Evolutionary conservation across 2,329 filamentous ascomycete genomes (phyloP), one percentile per base, ranked within the genome.

Genomic region (Nectriaceae sp.): DNA sequence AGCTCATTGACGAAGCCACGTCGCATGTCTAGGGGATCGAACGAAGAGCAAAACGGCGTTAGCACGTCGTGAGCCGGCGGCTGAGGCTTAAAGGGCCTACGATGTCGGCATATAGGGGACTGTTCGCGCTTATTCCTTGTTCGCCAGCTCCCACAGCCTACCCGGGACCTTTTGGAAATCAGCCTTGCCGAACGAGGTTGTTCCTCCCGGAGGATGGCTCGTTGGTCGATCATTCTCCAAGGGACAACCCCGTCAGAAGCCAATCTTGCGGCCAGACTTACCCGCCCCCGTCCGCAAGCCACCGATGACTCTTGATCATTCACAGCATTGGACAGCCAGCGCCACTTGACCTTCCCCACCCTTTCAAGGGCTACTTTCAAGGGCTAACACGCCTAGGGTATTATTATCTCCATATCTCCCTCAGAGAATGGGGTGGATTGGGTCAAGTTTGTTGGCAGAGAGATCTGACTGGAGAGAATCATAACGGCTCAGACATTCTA

Each of bases 171-270:
- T 24, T 33, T 11, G 33, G 20, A 19, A 31, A 26, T 48, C 40
- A 49, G 54, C 46, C 47, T 56, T 53, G 40, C 31, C 21, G 6
- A 6, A 13, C 24, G 24, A 29, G 24, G 24, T 29, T 29, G 6
- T 29, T 29, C 24, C 24, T 29, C 6, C 24, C 24, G 6, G 6
- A 6, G 24, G 6, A 6, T 29, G 24, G 6, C 24, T 47, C 55
- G 56, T 61, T 55, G 49, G 57, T 47, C 52, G 58, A 61, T 61
- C 57, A 52, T 52, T 44, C 33, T 52, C 54, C 51, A 51, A 49
- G 55, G 53, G 47, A 44, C 36, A 33, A 38, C 48, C 52, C 45
- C 50, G 40, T 57, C 52, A 59, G 50, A 54, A 59, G 55, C 56
- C 57, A 61, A 61, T 61, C 50, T 59, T 41, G 48, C 43, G 47